Evolutionary conservation across 164 flowering plant genomes (phyloP).

Genomic region (Sedum album): DNA sequence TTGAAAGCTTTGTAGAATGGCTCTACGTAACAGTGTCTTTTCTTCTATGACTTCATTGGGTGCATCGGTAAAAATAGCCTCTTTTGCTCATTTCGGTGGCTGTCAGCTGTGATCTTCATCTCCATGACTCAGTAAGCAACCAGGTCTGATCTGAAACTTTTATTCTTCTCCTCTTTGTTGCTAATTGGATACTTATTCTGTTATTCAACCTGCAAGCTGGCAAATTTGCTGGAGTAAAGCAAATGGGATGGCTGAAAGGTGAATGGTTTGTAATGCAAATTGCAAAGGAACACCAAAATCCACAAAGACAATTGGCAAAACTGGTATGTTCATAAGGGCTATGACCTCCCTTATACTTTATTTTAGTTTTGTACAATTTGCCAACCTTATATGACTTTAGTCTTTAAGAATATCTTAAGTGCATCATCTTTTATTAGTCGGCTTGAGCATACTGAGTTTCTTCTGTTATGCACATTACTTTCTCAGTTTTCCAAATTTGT

Average conservation of each 20-base stretch:
- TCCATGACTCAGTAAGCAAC: constrained; percentile 21
- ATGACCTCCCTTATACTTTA: not conserved
- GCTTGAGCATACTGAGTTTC: too few species aligned
- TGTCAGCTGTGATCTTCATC: constrained; percentile 23
- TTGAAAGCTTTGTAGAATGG: not conserved
- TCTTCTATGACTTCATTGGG: constrained; percentile 18
- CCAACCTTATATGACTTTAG: not conserved
- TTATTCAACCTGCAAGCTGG: not conserved
- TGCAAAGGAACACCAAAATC: not conserved
- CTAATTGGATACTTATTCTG: not conserved
- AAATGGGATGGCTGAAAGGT: constrained; percentile 13
- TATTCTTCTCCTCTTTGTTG: not conserved
- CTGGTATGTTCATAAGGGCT: not conserved
- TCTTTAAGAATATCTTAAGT: not conserved
- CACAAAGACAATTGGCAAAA: not conserved
- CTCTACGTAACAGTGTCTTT: constrained; percentile 26
- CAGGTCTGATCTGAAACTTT: not conserved
- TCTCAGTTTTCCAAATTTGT: not conserved
- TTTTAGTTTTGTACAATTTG: not conserved
- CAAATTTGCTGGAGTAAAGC: not conserved
- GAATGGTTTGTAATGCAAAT: constrained; percentile 24
- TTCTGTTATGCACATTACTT: too few species aligned
- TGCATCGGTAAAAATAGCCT: constrained; percentile 19
- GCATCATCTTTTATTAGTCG: not conserved
- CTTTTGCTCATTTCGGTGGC: constrained; percentile 17